Evolutionary conservation across 2,329 filamentous ascomycete species (phyloP).

Genomic region (Botrytis tulipae): DNA sequence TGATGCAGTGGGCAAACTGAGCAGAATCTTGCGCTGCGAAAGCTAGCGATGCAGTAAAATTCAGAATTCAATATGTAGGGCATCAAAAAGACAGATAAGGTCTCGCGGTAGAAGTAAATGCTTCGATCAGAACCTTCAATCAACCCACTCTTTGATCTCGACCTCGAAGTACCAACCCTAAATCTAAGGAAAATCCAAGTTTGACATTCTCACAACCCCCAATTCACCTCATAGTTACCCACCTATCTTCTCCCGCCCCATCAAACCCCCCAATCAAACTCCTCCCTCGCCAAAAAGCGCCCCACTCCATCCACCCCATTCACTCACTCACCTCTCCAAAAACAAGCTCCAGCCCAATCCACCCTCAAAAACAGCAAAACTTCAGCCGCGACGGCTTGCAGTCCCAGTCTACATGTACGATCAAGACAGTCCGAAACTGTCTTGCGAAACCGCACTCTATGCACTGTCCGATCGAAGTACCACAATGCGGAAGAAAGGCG

Average conservation of each 20-base stretch:
- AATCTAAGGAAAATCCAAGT: neutral
- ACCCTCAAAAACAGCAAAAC: neutral
- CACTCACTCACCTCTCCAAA: neutral
- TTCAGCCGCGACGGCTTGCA: neutral
- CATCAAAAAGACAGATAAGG: neutral
- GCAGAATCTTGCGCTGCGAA: neutral
- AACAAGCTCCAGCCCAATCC: neutral
- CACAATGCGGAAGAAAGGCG: neutral
- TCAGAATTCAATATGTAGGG: neutral
- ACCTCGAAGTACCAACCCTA: accelerated
- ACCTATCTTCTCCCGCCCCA: neutral
- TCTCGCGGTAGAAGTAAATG: neutral
- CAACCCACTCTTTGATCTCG: neutral
- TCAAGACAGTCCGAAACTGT: neutral
- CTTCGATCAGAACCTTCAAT: neutral
- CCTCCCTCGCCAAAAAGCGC: neutral
- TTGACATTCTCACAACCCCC: neutral
- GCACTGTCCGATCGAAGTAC: neutral
- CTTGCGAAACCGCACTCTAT: neutral
- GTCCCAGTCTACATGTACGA: neutral
- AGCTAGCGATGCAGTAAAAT: neutral
- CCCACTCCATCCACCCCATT: neutral
- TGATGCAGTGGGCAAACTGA: neutral
- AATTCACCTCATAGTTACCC: neutral
- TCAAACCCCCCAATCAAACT: neutral